These are phyloP conservation scores for Umbelopsis sp. DNA, from an alignment of 371 early-diverging fungal genomes.

Conservation along the genomic window DNA sequence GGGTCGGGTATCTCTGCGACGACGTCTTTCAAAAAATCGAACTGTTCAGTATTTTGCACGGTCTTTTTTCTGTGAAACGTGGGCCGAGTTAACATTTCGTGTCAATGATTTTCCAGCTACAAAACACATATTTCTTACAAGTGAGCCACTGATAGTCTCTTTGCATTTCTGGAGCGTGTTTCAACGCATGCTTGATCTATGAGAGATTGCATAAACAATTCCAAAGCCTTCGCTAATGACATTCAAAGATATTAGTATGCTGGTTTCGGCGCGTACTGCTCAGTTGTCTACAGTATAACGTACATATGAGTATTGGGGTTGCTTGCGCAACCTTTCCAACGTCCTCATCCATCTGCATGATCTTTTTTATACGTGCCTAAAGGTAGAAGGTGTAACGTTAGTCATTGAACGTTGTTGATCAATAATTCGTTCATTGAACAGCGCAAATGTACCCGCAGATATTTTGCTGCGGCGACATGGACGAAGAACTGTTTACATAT, in stretches of 20 bases:
- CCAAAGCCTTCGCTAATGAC: conserved; percentile 83
- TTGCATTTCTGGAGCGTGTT: conserved; percentile 77
- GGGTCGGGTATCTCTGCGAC: conserved; percentile 90
- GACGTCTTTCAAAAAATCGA: conserved; percentile 92
- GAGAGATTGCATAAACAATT: conserved; percentile 91
- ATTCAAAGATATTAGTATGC: not conserved
- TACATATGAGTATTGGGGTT: conserved; percentile 97
- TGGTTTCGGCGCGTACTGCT: not conserved
- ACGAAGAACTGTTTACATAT: conserved; percentile 8
- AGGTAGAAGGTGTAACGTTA: not conserved
- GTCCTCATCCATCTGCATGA: conserved; percentile 99
- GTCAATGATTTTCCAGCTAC: not conserved
- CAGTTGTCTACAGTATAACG: conserved; percentile 32
- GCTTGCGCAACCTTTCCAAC: conserved; percentile 99
- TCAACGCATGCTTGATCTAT: conserved; percentile 87
- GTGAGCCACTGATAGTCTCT: conserved; percentile 84
- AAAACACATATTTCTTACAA: conserved; percentile 58
- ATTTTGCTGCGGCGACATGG: not conserved
- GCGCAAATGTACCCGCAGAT: too few relatives aligned
- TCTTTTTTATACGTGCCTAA: conserved; percentile 99
- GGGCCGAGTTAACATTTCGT: not conserved
- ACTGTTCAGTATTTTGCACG: conserved; percentile 83
- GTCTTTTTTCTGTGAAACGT: conserved; percentile 72
- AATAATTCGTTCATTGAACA: too few relatives aligned
- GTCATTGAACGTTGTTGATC: not conserved